Evolutionary conservation across 1,139 yeast species (phyloP).

Genomic region (Kurtzmaniella quercitrusa): DNA sequence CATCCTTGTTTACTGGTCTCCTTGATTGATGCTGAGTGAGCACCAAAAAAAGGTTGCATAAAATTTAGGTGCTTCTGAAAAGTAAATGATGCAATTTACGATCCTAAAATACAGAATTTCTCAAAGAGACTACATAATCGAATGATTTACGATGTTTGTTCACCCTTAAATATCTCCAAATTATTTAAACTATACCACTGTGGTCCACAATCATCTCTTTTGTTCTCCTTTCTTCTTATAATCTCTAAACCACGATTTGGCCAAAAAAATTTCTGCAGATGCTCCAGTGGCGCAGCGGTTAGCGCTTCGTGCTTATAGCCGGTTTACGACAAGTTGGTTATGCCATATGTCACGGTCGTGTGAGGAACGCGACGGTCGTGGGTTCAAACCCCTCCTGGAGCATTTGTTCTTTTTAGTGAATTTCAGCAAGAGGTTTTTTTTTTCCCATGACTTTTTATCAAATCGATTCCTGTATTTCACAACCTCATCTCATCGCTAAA

Average conservation of each 20-base stretch:
- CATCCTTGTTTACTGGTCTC: no score
- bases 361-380: slow-evolving; percentile 59
- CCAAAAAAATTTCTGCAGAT: slow-evolving; percentile 10
- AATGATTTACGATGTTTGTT: no score
- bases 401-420: slow-evolving; percentile 30
- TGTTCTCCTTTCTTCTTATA: not conserved
- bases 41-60: no score
- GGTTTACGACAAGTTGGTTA: slow-evolving; percentile 46
- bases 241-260: not conserved
- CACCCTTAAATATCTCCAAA: no score
- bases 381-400: slow-evolving; percentile 57
- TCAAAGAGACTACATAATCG: no score
- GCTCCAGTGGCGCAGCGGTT: slow-evolving; percentile 56
- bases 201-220: not conserved
- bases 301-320: slow-evolving; percentile 56
- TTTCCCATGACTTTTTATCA: slow-evolving; percentile 1
- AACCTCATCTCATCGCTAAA: slow-evolving; percentile 1
- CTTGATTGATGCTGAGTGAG: no score
- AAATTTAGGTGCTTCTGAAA: no score
- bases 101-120: no score
- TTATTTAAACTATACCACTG: no score
- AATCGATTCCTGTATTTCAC: not conserved
- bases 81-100: no score
- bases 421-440: slow-evolving; percentile 3
- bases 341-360: slow-evolving; percentile 53